These are phyloP conservation scores for Keithomyces neogunnii DNA, from an alignment of 2,329 filamentous ascomycete species.

Conservation along the genomic window DNA sequence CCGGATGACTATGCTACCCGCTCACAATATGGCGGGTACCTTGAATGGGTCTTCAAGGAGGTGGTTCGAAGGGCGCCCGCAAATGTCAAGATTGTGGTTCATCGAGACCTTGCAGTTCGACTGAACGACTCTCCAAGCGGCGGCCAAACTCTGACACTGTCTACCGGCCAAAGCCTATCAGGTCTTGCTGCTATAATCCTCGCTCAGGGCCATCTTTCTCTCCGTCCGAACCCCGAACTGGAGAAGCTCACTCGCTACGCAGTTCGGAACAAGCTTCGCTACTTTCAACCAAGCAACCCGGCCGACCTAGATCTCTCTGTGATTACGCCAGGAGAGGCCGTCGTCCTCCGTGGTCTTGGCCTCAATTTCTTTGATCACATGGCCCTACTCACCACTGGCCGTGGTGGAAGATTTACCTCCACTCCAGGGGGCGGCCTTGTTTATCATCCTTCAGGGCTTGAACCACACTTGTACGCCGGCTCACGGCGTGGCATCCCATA, in stretches of 20 bases:
- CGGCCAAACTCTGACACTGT: conserved; percentile 3
- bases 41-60: conserved; percentile 5
- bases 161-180: background rate
- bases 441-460: conserved; percentile 2
- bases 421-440: background rate
- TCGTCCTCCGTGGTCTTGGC: conserved; percentile 2
- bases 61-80: conserved; percentile 1
- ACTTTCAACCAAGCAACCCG: conserved; percentile 3
- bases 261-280: background rate
- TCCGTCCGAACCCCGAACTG: background rate
- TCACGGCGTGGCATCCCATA: conserved; percentile 7
- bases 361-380: conserved; percentile 8
- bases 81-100: background rate
- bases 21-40: conserved; percentile 4
- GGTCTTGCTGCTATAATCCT: conserved; percentile 2
- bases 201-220: conserved; percentile 4
- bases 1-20: conserved; percentile 5
- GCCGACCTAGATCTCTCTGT: conserved; percentile 4
- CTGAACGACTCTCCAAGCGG: conserved; percentile 1
- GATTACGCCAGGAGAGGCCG: background rate
- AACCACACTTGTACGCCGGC: conserved; percentile 5
- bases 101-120: background rate
- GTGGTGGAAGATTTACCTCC: background rate
- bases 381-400: conserved; percentile 1
- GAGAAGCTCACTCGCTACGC: conserved; percentile 1